Base-by-base conservation (phyloP, 192 early-diverging fungal genomes). In the Thoreauomyces humboldtii region DNA sequence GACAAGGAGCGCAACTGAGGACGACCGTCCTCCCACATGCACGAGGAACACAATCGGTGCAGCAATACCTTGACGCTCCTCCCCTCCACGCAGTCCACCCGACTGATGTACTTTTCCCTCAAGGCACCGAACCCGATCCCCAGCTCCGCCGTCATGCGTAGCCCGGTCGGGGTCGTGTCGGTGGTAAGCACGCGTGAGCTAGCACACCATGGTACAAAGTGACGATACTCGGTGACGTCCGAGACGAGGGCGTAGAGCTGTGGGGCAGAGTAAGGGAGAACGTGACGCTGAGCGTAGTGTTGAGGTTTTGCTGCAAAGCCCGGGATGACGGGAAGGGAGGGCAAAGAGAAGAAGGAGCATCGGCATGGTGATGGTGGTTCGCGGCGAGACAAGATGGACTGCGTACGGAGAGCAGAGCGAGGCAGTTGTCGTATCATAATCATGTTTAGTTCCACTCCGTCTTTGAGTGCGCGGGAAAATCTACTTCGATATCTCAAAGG, bases 171-270 rank as follows among this genome's bases (percentile, higher is more conserved):
- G 27, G 15, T 43, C 29, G 4, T 17, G 9, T 17, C 21, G 55
- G 53, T 19, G 27, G 5, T 36, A 3, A 89, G 65, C 44, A 91
- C 81, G 60, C 67, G 56, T 2, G 91, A 91, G 51, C 69, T 65
- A 5, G 82, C 82, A 71, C 91, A 92, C 82, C 87, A 89, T 4
- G 92, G 94, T 52, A 96, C 78, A 77, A 93, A 96, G 34, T 77
- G 71, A 34, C 83, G 61, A 73, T 96, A 96, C 24, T 87, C 76
- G 52, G 87, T 81, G 4, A 94, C 86, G 74, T 94, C 90, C 12
- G 91, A 72, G 7, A 93, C 90, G 7, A 96, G 72, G 34, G 82
- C 79, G 68, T 87, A 96, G 37, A 96, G 77, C 72, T 96, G 87
- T 42, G 80, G 72, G 42, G 81, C 87, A 6, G 89, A 82, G 73